Percentiles rank a stretch among this genome's conserved stretches.
Evolutionary conservation across 768 basidiomycete species (phyloP).

Genomic region (Inosperma sp.): DNA sequence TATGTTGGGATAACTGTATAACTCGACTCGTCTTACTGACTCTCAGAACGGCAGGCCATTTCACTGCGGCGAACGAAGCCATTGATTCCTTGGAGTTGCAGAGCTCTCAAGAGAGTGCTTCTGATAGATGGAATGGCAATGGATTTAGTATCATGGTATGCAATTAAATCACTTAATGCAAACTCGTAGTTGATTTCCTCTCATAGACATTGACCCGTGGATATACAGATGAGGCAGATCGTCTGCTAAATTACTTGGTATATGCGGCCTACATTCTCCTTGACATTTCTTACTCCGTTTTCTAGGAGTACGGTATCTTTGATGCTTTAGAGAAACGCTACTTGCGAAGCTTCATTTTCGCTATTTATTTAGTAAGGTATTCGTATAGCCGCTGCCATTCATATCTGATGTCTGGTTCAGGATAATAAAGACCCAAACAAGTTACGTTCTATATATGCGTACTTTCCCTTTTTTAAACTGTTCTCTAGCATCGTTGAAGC

Average conservation of each 20-base stretch:
- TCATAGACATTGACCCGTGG: slow-evolving; percentile 61
- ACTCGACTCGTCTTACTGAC: neutral
- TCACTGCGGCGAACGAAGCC: slow-evolving; percentile 42
- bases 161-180: neutral
- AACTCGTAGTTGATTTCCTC: neutral
- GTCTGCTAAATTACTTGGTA: slow-evolving; percentile 73
- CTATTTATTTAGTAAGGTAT: slow-evolving; percentile 66
- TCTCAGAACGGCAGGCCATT: slow-evolving; percentile 39
- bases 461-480: slow-evolving; percentile 3
- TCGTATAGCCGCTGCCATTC: slow-evolving; percentile 1
- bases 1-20: slow-evolving; percentile 22
- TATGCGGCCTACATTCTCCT: slow-evolving; percentile 11
- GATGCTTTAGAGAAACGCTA: slow-evolving; percentile 83
- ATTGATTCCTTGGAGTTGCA: slow-evolving; percentile 38
- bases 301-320: slow-evolving; percentile 80
- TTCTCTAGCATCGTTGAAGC: slow-evolving; percentile 71
- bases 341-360: slow-evolving; percentile 80
- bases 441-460: slow-evolving; percentile 41
- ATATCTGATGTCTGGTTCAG: slow-evolving; percentile 32
- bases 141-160: slow-evolving; percentile 66
- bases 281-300: slow-evolving; percentile 7
- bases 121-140: slow-evolving; percentile 42
- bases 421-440: slow-evolving; percentile 84
- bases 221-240: slow-evolving; percentile 79
- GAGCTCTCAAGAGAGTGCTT: slow-evolving; percentile 30